Evolutionary conservation across 108 stramenopile species (phyloP).

Genomic region (Conticribra guillardii): DNA sequence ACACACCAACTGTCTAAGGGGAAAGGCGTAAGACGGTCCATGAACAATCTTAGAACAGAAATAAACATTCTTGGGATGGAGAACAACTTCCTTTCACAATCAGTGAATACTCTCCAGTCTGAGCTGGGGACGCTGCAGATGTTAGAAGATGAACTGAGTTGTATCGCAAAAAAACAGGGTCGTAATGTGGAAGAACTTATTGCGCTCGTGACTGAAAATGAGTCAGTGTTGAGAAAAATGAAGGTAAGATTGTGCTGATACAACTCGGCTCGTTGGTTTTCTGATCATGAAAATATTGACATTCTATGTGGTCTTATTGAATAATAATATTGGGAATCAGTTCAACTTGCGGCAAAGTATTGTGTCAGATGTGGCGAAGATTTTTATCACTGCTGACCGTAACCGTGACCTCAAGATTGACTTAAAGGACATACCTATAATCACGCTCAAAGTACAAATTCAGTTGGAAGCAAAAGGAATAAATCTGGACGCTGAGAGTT

Average conservation of each 20-base stretch:
- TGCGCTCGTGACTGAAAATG: slow-evolving; percentile 3
- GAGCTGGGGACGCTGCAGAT: not conserved
- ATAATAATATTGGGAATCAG: not conserved
- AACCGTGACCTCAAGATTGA: slow-evolving; percentile 4
- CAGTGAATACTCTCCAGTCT: not conserved
- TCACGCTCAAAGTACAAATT: not conserved
- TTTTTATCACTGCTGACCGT: slow-evolving; percentile 3
- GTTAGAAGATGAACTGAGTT: not conserved
- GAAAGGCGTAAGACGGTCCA: not conserved
- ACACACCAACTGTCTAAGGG: not conserved
- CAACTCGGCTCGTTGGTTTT: not conserved
- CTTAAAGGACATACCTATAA: not conserved
- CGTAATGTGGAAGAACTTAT: slow-evolving; percentile 1
- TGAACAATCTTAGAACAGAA: not conserved
- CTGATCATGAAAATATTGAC: too few relatives aligned
- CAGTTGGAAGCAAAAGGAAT: not conserved
- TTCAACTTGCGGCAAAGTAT: not conserved
- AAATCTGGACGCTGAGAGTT: not conserved
- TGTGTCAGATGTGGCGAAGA: not conserved
- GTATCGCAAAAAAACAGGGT: not conserved
- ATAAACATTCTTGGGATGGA: not conserved
- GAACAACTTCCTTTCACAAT: not conserved
- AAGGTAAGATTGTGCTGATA: not conserved
- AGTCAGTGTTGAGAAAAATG: not conserved
- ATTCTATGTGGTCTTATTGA: not conserved